These are phyloP conservation scores for Fusarium pseudonygamai DNA, from an alignment of 2,329 filamentous ascomycete species.

Conservation along the genomic window DNA sequence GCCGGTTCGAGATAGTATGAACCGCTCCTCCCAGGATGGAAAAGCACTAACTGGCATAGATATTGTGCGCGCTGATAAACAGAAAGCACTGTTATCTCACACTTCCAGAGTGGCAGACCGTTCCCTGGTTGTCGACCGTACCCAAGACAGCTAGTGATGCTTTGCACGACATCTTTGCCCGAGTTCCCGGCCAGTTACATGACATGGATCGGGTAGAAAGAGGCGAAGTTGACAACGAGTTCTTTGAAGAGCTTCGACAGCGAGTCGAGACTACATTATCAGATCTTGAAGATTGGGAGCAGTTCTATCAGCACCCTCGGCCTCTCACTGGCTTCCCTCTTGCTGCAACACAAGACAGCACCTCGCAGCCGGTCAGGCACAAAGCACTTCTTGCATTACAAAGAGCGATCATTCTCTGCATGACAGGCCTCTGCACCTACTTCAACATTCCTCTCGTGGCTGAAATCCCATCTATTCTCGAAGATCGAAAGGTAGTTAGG, in stretches of 20 bases:
- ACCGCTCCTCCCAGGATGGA: accelerated
- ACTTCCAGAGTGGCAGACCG: background rate
- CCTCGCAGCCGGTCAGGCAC: background rate
- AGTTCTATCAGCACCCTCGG: background rate
- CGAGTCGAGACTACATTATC: background rate
- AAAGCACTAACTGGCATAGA: background rate
- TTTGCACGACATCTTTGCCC: constrained; percentile 13
- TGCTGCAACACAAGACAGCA: accelerated
- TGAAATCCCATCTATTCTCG: background rate
- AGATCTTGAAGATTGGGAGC: constrained; percentile 2
- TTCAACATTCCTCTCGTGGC: background rate
- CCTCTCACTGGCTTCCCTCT: background rate
- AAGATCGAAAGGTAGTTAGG: background rate
- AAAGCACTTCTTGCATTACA: background rate
- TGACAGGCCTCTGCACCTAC: background rate
- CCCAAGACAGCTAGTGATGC: constrained; percentile 2
- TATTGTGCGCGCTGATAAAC: constrained; percentile 1
- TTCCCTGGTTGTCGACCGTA: background rate
- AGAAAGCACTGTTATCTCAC: constrained; percentile 10
- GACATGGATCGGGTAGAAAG: background rate
- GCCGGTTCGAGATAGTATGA: constrained; percentile 21
- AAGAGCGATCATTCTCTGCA: constrained; percentile 7
- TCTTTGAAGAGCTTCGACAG: background rate
- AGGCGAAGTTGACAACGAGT: background rate
- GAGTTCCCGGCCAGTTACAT: constrained; percentile 1